A percentile compares a stretch with the other conserved stretches of the same genome.
Conservation (phyloP, 2,329 filamentous ascomycete species). For the Cryphonectria naterciae region DNA sequence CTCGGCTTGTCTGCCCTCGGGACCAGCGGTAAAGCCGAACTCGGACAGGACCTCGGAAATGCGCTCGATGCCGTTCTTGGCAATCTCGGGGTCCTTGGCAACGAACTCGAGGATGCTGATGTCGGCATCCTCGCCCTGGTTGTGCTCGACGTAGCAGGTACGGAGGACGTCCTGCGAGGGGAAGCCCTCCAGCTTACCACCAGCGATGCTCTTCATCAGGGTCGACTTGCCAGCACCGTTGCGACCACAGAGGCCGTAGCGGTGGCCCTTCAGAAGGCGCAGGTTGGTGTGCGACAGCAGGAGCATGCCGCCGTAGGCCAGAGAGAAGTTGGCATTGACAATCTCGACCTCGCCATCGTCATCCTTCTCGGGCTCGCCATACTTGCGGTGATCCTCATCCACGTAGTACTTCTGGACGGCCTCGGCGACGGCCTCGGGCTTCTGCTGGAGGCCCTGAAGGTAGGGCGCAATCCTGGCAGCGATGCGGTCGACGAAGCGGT, state of each 20-base stretch:
- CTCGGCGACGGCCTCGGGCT: slow-evolving; percentile 67
- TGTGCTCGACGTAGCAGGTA: slow-evolving; percentile 98
- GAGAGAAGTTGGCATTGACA: slow-evolving; percentile 95
- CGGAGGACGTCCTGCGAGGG: slow-evolving; percentile 88
- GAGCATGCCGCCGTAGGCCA: slow-evolving; percentile 97
- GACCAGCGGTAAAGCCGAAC: slow-evolving; percentile 91
- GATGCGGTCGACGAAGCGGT: slow-evolving; percentile 77
- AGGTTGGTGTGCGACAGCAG: slow-evolving; percentile 95
- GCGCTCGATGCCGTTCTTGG: slow-evolving; percentile 73
- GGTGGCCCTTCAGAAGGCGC: slow-evolving; percentile 90
- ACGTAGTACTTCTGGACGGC: slow-evolving; percentile 79
- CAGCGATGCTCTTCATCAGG: slow-evolving; percentile 94
- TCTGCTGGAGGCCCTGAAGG: slow-evolving; percentile 69
- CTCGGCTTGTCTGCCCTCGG: slow-evolving; percentile 84
- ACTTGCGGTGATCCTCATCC: slow-evolving; percentile 85
- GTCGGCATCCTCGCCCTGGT: slow-evolving; percentile 96
- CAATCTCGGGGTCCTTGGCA: slow-evolving; percentile 84
- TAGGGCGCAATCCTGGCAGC: slow-evolving; percentile 72
- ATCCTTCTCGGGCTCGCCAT: slow-evolving; percentile 80
- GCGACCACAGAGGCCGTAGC: slow-evolving; percentile 94
- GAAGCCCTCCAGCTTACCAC: slow-evolving; percentile 96
- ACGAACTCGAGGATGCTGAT: slow-evolving; percentile 95
- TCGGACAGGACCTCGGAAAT: slow-evolving; percentile 85
- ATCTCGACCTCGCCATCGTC: slow-evolving; percentile 94
- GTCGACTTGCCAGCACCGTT: slow-evolving; percentile 99